Evolutionary conservation across 331 rosid species (phyloP), one percentile per base, ranked within the genome.

Genomic region (Spiraea crenata): DNA sequence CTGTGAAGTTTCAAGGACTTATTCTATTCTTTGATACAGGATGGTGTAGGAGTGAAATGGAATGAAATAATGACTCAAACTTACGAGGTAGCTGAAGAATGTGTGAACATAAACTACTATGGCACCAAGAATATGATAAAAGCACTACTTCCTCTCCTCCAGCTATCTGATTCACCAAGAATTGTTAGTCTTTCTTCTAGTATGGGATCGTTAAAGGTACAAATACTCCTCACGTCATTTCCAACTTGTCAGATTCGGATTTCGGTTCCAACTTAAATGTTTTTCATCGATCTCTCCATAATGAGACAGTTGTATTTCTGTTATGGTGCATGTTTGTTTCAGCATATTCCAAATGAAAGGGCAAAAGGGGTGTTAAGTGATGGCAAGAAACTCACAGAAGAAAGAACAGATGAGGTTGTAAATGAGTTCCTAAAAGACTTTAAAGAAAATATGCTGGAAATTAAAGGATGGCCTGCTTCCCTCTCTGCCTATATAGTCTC

Each of bases 91-190:
- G n/a, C 57, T 0, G 86, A 81, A 77, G 81, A 69, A 74, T 63
- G 79, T 14, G 44, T 85, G 2, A 56, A 61, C 63, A 83, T 77
- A 77, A 83, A 88, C 67, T 83, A 85, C 67, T 73, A 79, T 48
- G 87, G 89, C 20, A 56, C 82, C 16, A 64, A 35, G 35, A 41
- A 55, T 41, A 65, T 41, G 45, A 5, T 39, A 10, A 40, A 74
- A 55, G 66, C 71, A 31, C 57, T 74, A 7, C 8, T 74, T 74
- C 72, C 57, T 11, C 71, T 65, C 17, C 78, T 74, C 12, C 39
- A 65, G 41, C 40, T 65, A 56, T 62, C 67, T 9, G 9, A 62
- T 17, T 62, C 50, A 5, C 67, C 67, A 9, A 62, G 8, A 62
- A 10, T 62, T 17, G 47, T 42, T 4, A 61, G 9, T 6, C 4